phyloP scores from a whole-genome alignment of 2,329 filamentous ascomycete species.

The Aspergillus quadrilineatus region DNA sequence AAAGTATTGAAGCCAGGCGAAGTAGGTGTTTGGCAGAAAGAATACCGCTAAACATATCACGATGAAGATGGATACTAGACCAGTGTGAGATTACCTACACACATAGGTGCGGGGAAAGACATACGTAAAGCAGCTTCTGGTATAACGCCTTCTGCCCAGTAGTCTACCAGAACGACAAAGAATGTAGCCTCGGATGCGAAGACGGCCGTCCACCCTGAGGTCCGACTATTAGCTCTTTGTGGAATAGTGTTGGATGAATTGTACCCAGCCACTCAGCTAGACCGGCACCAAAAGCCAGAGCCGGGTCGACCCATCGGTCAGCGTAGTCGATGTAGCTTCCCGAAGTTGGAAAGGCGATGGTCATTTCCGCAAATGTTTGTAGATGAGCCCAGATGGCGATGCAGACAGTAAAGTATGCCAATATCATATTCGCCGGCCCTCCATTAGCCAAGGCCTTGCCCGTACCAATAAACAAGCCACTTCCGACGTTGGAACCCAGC shows the following conservation, averaged over 20 bases:
- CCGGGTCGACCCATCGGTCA: conserved; percentile 40
- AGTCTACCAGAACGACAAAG: conserved; percentile 10
- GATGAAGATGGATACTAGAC: conserved; percentile 10
- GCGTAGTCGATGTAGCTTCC: conserved; percentile 42
- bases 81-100: background rate
- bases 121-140: conserved; percentile 11
- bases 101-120: background rate
- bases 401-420: conserved; percentile 7
- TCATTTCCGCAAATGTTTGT: conserved; percentile 14
- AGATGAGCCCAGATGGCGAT: conserved; percentile 14
- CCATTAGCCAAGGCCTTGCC: conserved; percentile 13
- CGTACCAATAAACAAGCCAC: conserved; percentile 13
- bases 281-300: conserved; percentile 41
- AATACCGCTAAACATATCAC: conserved; percentile 25
- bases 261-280: conserved; percentile 24
- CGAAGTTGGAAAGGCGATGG: conserved; percentile 27
- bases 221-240: background rate
- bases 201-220: conserved; percentile 9
- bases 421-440: conserved; percentile 10
- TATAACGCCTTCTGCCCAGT: conserved; percentile 2
- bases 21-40: conserved; percentile 29
- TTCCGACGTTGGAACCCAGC: conserved; percentile 9
- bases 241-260: background rate
- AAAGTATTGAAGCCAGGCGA: conserved; percentile 40
- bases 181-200: conserved; percentile 12